A percentile compares a stretch with the other conserved stretches of the same genome.
These are phyloP conservation scores for Neophaeococcomyces mojaviensis DNA, from an alignment of 2,329 filamentous ascomycete species.

Conservation along the genomic window DNA sequence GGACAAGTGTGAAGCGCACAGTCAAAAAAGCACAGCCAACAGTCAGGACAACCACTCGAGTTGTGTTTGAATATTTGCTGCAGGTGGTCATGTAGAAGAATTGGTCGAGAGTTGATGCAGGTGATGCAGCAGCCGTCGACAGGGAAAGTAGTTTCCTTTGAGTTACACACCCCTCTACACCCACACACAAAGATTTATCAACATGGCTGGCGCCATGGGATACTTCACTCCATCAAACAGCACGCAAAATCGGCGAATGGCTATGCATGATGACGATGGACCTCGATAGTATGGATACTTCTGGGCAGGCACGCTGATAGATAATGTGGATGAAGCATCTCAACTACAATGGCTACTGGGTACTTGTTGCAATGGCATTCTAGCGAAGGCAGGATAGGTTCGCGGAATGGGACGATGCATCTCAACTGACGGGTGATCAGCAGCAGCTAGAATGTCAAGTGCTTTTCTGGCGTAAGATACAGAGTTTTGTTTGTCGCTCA, in stretches of 20 bases:
- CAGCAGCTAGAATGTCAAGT: conserved; percentile 1
- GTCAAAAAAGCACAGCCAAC: background rate
- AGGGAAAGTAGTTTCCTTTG: background rate
- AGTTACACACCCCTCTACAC: background rate
- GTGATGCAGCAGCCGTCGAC: conserved; percentile 2
- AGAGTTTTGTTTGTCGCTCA: background rate
- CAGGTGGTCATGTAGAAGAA: conserved; percentile 1
- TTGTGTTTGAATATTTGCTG: background rate
- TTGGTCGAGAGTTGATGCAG: conserved; percentile 7
- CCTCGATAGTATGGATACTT: background rate
- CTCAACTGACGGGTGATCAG: background rate
- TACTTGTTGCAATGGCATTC: background rate
- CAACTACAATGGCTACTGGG: background rate
- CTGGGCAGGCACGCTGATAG: conserved; percentile 1
- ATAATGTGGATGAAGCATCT: background rate
- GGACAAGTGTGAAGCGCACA: background rate
- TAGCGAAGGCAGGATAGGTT: background rate
- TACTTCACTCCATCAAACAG: background rate
- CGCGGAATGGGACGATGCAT: background rate
- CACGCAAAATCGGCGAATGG: background rate
- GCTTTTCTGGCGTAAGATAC: background rate
- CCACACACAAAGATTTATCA: too few species aligned
- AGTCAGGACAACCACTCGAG: background rate
- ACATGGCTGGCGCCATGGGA: too few species aligned
- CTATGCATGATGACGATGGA: conserved; percentile 3